Percentiles rank a stretch among this genome's conserved stretches.
Evolutionary conservation across 805 yeast genomes (phyloP).

Genomic region (Candida maris): DNA sequence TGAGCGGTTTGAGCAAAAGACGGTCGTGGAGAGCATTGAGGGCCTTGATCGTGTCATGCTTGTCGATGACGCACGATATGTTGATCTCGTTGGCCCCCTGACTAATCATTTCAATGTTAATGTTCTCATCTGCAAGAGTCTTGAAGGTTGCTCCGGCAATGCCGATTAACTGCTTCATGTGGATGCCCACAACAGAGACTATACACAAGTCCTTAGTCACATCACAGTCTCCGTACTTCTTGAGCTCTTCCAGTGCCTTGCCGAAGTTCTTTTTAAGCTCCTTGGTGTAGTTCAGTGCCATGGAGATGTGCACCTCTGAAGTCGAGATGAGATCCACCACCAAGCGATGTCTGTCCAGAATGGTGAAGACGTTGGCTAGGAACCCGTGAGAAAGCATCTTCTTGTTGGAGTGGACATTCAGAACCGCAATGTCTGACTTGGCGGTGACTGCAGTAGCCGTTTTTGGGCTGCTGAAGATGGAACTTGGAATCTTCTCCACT

Average conservation of each 20-base stretch:
- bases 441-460: constrained; percentile 96
- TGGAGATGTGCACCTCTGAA: constrained; percentile 95
- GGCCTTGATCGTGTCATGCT: constrained; percentile 78
- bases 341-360: constrained; percentile 74
- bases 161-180: constrained; percentile 95
- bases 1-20: constrained; percentile 49
- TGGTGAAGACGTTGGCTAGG: constrained; percentile 83
- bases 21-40: constrained; percentile 79
- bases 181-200: constrained; percentile 91
- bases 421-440: constrained; percentile 84
- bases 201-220: constrained; percentile 85
- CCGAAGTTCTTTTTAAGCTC: constrained; percentile 52
- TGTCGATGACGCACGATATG: constrained; percentile 90
- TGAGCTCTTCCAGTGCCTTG: constrained; percentile 73
- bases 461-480: constrained; percentile 45
- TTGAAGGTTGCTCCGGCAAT: constrained; percentile 97
- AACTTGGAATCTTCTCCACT: constrained; percentile 43
- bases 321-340: constrained; percentile 96
- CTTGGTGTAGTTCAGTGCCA: constrained; percentile 87
- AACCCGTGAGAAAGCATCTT: constrained; percentile 93
- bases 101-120: constrained; percentile 95
- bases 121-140: constrained; percentile 83
- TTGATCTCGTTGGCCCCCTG: constrained; percentile 99
- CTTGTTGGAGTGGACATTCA: constrained; percentile 91
- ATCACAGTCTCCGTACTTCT: constrained; percentile 83